These are phyloP conservation scores for Metschnikowia reukaufii DNA, from an alignment of 805 yeast species.

Conservation along the genomic window DNA sequence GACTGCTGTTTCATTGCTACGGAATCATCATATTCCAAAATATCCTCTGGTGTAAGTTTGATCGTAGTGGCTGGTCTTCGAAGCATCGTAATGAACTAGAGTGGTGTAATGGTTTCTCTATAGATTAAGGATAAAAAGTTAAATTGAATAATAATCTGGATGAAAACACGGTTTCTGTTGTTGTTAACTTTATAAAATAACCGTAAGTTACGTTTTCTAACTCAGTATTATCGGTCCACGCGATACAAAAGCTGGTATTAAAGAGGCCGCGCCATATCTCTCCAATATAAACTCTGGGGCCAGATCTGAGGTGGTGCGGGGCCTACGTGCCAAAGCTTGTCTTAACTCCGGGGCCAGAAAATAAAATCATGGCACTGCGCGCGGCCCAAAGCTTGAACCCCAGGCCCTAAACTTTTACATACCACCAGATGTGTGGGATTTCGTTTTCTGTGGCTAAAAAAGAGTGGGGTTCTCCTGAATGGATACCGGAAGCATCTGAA, in stretches of 20 bases:
- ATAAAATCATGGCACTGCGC: background rate
- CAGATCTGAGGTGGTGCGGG: too few relatives aligned
- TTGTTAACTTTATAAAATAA: too few relatives aligned
- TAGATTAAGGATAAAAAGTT: too few relatives aligned
- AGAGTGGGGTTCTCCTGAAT: background rate
- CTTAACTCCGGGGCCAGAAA: background rate
- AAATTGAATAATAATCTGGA: too few relatives aligned
- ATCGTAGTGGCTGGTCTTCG: constrained; percentile 72
- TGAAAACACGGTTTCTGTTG: too few relatives aligned
- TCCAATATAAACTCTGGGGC: background rate
- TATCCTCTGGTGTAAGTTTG: constrained; percentile 66
- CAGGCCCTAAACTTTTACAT: background rate
- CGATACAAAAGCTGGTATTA: constrained; percentile 1
- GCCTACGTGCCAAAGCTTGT: too few relatives aligned
- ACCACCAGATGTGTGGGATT: constrained; percentile 20
- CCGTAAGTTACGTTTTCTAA: too few relatives aligned
- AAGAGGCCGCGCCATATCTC: background rate
- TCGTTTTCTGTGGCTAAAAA: constrained; percentile 7
- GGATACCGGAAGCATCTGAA: background rate
- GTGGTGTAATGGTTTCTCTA: background rate
- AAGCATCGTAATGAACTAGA: constrained; percentile 45
- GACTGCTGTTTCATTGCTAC: constrained; percentile 14
- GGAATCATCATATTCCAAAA: constrained; percentile 48
- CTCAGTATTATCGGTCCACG: too few relatives aligned
- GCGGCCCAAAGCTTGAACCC: background rate